These are phyloP conservation scores for Pythium dissotocum DNA, from an alignment of 352 stramenopile species.

Conservation along the genomic window DNA sequence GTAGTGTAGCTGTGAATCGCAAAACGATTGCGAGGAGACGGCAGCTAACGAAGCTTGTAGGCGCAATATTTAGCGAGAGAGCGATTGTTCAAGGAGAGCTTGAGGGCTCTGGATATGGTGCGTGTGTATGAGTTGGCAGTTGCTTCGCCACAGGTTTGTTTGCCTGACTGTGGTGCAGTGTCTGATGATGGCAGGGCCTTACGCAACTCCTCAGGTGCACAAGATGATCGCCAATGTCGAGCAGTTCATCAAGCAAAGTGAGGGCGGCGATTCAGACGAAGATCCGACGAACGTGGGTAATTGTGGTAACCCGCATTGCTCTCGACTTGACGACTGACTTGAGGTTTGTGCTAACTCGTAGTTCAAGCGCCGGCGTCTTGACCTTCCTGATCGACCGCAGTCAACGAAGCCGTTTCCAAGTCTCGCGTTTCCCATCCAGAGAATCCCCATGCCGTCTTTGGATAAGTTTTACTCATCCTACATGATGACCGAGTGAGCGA, in stretches of 20 bases:
- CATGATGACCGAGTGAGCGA: constrained; percentile 54
- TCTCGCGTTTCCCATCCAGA: constrained; percentile 41
- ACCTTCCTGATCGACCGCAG: not conserved
- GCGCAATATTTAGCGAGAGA: constrained; percentile 34
- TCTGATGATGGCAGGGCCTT: constrained; percentile 75
- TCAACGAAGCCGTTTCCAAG: not conserved
- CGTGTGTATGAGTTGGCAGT: not conserved
- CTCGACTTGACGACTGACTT: not conserved
- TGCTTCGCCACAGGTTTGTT: not conserved
- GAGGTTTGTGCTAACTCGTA: not conserved
- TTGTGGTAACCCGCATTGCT: not conserved
- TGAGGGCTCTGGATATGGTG: constrained; percentile 69
- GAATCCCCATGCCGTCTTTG: constrained; percentile 62
- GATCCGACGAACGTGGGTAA: not conserved
- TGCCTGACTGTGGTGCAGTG: constrained; percentile 8
- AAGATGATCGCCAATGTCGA: constrained; percentile 46
- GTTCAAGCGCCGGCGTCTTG: constrained; percentile 4
- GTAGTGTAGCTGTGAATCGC: constrained; percentile 21
- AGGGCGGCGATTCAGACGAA: not conserved
- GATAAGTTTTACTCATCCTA: constrained; percentile 48
- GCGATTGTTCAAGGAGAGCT: constrained; percentile 31
- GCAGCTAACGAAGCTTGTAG: constrained; percentile 13
- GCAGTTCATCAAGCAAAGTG: not conserved
- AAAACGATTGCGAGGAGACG: too few species aligned
- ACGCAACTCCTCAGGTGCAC: constrained; percentile 45